Evolutionary conservation across 2,329 filamentous ascomycete species (phyloP), one percentile per base, ranked within the genome.

Genomic region (Drechslerella dactyloides): DNA sequence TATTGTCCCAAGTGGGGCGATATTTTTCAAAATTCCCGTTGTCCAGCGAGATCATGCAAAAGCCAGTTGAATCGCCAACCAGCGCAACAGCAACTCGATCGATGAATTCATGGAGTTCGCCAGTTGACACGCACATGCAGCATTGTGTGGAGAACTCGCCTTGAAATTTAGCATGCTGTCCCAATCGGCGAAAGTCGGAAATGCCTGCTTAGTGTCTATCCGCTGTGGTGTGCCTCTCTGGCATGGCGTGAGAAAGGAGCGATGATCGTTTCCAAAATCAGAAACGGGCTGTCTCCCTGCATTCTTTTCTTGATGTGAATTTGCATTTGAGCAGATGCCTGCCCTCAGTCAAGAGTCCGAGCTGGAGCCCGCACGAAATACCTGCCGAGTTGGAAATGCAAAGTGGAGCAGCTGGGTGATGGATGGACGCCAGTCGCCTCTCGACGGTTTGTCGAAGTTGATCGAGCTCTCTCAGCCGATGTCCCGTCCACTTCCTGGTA

Each of bases 161-260:
- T 30, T 48, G 8, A 27, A 23, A 59, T n/a, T n/a, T n/a, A n/a
- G 21, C 40, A 13, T 24, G 37, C 13, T 35, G 53, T 30, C 37
- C 54, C 33, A 70, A 56, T 72, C 68, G 60, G 68, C 60, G 60
- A 72, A 72, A 72, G 50, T 65, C 68, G 68, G 68, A 52, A 51
- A 72, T 53, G 48, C 37, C 35, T 40, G n/a, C 37, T 2, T 21
- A 23, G 8, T 23, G n/a, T 27, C 50, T 23, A 53, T 30, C 15
- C 19, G 6, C 24, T 10, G 11, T 11, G 13, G 21, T 27, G 24
- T 24, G 10, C 11, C 6, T 23, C 50, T 17, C 24, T 53, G 24
- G 30, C 13, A 15, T 19, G 23, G 15, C 15, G 42, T 10, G 15
- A 27, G 50, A 15, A 50, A 58, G 59, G 46, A 23, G n/a, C 30